These are phyloP conservation scores for Cryptosporidium baileyi DNA, from an alignment of 169 alveolate species.

Conservation along the genomic window DNA sequence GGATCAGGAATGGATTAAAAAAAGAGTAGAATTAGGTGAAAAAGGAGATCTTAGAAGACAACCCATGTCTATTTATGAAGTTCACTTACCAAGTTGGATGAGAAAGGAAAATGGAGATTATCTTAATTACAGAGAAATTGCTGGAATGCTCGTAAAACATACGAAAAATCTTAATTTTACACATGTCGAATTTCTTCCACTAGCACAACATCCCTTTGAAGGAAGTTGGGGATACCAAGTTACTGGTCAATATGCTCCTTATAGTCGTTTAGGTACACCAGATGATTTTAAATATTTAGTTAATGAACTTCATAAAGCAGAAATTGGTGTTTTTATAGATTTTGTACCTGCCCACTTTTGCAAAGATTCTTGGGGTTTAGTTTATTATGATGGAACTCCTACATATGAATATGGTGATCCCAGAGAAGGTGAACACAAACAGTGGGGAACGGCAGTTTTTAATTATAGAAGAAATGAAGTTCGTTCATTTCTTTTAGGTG, in stretches of 20 bases:
- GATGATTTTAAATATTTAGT: slow-evolving; percentile 78
- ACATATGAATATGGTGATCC: slow-evolving; percentile 80
- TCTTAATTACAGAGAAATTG: slow-evolving; percentile 77
- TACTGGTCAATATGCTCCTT: slow-evolving; percentile 78
- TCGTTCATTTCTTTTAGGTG: slow-evolving; percentile 77
- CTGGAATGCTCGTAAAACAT: slow-evolving; percentile 76
- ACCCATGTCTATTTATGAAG: slow-evolving; percentile 80
- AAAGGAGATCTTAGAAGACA: slow-evolving; percentile 73
- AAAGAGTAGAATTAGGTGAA: slow-evolving; percentile 69
- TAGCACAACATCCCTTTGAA: slow-evolving; percentile 80
- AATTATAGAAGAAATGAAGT: slow-evolving; percentile 78
- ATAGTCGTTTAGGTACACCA: slow-evolving; percentile 78
- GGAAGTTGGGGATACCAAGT: slow-evolving; percentile 83
- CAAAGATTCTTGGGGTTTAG: slow-evolving; percentile 80
- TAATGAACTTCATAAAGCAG: slow-evolving; percentile 76
- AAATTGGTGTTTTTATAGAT: slow-evolving; percentile 78
- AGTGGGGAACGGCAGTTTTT: slow-evolving; percentile 79
- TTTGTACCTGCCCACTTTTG: slow-evolving; percentile 80
- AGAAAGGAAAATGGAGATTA: slow-evolving; percentile 75
- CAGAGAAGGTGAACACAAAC: slow-evolving; percentile 79
- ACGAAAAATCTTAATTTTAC: slow-evolving; percentile 76
- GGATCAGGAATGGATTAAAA: slow-evolving; percentile 78
- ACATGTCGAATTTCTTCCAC: slow-evolving; percentile 80
- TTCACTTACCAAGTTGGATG: slow-evolving; percentile 81
- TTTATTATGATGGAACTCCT: slow-evolving; percentile 77